Evolutionary conservation across 805 yeast species (phyloP).

Genomic region (Suhomyces pyralidae): DNA sequence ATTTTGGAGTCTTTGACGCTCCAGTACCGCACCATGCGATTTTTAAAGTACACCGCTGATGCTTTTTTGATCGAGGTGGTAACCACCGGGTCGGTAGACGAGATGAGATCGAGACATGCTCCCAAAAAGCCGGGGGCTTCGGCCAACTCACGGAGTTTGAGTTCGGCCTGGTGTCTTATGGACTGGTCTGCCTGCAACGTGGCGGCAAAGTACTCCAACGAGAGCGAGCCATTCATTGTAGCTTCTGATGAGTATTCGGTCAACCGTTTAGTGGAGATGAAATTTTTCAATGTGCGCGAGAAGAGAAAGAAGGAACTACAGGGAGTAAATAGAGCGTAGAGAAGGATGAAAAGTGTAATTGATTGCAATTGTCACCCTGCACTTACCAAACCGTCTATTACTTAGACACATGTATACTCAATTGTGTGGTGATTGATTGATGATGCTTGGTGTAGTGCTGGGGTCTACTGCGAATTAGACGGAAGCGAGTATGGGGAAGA

Average conservation of each 20-base stretch:
- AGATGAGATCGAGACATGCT: constrained; percentile 75
- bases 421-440: no score
- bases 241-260: not conserved
- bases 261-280: not conserved
- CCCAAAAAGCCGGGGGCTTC: constrained; percentile 69
- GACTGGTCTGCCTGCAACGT: constrained; percentile 67
- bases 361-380: no score
- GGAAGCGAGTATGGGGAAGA: no score
- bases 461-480: no score
- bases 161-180: constrained; percentile 67
- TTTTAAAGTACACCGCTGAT: constrained; percentile 81
- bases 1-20: constrained; percentile 26
- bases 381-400: no score
- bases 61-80: constrained; percentile 53
- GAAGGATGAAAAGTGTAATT: no score
- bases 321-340: not conserved
- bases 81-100: constrained; percentile 35
- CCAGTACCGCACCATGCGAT: constrained; percentile 70
- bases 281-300: not conserved
- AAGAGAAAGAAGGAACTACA: not conserved
- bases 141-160: constrained; percentile 56
- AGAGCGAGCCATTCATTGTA: constrained; percentile 62
- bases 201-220: constrained; percentile 75
- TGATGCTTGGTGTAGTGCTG: no score
- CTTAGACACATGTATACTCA: no score